Evolutionary conservation across 306 rosid species (phyloP), one percentile per base, ranked within the genome.

Genomic region (Boehmeria nivea): DNA sequence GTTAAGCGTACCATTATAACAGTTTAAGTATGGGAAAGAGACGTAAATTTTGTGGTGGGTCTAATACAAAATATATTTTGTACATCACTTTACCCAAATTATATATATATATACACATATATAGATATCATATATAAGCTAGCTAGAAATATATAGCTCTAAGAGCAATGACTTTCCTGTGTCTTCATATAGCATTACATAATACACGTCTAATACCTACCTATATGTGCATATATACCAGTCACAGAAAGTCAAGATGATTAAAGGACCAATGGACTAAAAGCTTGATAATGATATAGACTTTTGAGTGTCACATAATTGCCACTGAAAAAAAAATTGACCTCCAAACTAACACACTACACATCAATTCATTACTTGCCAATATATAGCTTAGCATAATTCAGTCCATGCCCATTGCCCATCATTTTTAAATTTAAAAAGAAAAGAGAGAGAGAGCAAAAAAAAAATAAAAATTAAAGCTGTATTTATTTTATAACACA

Each of bases 341-440:
- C 73, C 57, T 6, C 66, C 70, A 56, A 67, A 67, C 65, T 51
- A 58, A n/a, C n/a, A n/a, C n/a, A n/a, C n/a, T n/a, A n/a, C n/a
- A n/a, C n/a, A n/a, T n/a, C 16, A 33, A 54, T 5, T 48, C 31
- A 13, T 3, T 8, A 23, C 19, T 40, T 14, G n/a, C 15, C 17
- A 40, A 40, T 52, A 14, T 26, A 28, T 4, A 52, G 57, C 40
- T 19, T 49, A 19, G n/a, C 24, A 44, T n/a, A 2, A 44, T n/a
- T n/a, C n/a, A n/a, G n/a, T n/a, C n/a, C n/a, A n/a, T n/a, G n/a
- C n/a, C n/a, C n/a, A n/a, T n/a, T n/a, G n/a, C n/a, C n/a, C 14
- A 1, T 42, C 37, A 17, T 7, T 51, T 13, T 24, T 33, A 44
- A 12, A 23, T 25, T 60, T 54, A 34, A 27, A 48, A 12, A 43